Evolutionary conservation across 2,329 filamentous ascomycete species (phyloP).

Genomic region (Stagonosporopsis chrysanthemi): DNA sequence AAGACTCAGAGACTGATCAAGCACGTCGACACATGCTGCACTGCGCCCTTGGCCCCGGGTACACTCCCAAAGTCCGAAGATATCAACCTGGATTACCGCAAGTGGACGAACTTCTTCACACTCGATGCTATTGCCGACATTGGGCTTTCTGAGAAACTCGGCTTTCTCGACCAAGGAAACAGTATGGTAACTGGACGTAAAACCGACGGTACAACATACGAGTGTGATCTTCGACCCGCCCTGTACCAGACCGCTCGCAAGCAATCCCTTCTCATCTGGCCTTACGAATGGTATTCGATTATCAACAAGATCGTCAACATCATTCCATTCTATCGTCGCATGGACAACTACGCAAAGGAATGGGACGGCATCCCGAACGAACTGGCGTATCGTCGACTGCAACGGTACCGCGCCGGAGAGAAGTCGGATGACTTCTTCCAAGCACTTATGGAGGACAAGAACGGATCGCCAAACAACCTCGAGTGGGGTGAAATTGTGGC

Average conservation of each 20-base stretch:
- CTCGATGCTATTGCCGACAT: conserved; percentile 66
- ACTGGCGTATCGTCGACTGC: conserved; percentile 54
- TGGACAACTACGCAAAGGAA: conserved; percentile 52
- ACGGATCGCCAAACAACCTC: conserved; percentile 55
- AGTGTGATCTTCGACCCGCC: conserved; percentile 58
- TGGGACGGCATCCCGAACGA: conserved; percentile 60
- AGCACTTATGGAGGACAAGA: conserved; percentile 61
- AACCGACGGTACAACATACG: conserved; percentile 57
- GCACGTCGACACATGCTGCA: conserved; percentile 55
- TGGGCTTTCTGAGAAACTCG: conserved; percentile 60
- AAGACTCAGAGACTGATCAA: conserved; percentile 57
- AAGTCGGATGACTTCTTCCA: conserved; percentile 67
- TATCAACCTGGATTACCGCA: conserved; percentile 59
- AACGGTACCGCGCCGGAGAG: conserved; percentile 60
- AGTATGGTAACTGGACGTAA: conserved; percentile 55
- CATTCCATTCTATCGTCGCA: conserved; percentile 54
- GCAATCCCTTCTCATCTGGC: conserved; percentile 61
- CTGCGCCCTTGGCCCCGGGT: conserved; percentile 41
- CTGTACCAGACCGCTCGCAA: conserved; percentile 60
- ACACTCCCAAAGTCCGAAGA: conserved; percentile 46
- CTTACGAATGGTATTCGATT: conserved; percentile 60
- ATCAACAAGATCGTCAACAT: conserved; percentile 58
- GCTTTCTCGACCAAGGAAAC: conserved; percentile 60
- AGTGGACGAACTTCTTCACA: conserved; percentile 64
- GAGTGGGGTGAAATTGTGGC: conserved; percentile 67